These are phyloP conservation scores for Colletotrichum paranaense DNA, from an alignment of 2,329 filamentous ascomycete species.

Conservation along the genomic window DNA sequence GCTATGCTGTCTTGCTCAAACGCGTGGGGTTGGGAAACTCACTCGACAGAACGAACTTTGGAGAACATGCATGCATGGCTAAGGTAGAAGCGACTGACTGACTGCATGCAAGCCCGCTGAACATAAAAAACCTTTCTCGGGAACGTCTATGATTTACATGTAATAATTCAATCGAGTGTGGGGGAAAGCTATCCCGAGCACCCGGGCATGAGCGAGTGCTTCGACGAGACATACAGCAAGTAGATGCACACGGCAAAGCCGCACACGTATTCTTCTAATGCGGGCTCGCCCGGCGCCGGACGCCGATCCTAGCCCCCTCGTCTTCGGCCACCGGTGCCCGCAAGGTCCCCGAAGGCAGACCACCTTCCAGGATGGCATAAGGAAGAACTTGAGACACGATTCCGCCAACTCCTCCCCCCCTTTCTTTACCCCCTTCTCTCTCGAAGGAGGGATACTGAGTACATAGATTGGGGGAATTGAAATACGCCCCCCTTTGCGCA, in stretches of 20 bases:
- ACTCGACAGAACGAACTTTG: too few species aligned
- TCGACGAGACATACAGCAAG: background rate
- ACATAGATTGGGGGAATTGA: background rate
- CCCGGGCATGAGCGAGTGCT: background rate
- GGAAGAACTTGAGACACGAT: background rate
- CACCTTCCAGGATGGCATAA: background rate
- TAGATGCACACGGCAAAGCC: background rate
- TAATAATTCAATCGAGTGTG: background rate
- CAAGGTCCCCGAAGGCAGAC: background rate
- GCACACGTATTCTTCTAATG: background rate
- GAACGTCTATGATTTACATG: background rate
- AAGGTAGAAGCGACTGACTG: background rate
- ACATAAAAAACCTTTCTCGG: background rate
- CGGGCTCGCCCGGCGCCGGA: background rate
- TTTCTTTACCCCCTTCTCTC: too few species aligned
- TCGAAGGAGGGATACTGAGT: background rate
- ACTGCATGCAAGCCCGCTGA: background rate
- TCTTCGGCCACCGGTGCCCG: slow-evolving; percentile 10
- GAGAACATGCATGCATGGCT: background rate
- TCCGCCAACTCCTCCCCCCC: background rate
- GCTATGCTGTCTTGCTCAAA: too few species aligned
- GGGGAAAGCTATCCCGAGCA: background rate
- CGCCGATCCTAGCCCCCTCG: background rate
- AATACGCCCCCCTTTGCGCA: background rate
- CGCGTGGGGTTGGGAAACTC: too few species aligned